Base-by-base conservation (phyloP, 2,329 filamentous ascomycete species). In the Paracamarosporium sp. region DNA sequence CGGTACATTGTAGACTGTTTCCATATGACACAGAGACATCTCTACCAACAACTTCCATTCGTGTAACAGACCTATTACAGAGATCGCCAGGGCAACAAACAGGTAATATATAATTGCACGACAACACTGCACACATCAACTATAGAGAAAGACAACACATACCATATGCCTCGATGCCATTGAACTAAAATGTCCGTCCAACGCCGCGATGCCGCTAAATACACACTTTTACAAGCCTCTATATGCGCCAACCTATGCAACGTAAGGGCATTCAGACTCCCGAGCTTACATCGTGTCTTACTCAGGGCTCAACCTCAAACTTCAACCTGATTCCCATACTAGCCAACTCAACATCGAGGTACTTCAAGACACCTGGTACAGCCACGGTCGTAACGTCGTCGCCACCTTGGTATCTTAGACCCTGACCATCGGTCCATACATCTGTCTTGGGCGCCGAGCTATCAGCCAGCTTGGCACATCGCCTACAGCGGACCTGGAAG, bases 301-400 rank as follows among this genome's bases (percentile, higher is more conserved):
- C 40, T 63, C 62, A 82, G 38, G 80, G 81, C 44, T 82, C 81
- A 43, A 98, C 90, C 76, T 90, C 89, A 75, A 97, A 98, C 83
- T 92, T 97, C 80, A 99, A 86, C 80, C 93, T 90, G 53, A 99
- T 89, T 52, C 95, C 95, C 95, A 99, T 99, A 55, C 93, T 93
- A 33, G 93, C 92, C 68, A 99, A 81, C 79, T 99, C 95, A 20
- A 97, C 93, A 79, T 99, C 95, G 65, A 99, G 80, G 81, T 90
- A 98, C 79, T 91, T 92, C 76, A 99, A 80, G 53, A 96, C 95
- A 62, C 93, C 94, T 0, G 95, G 95, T 15, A 99, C 91, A 53
- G 93, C 93, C 33, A 99, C 92, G 64, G 95, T 83, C 3, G 93
- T 95, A 3, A 95, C 95, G 73, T 98, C 87, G 63, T 94, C 91